Evolutionary conservation across 148 eudicot species (phyloP), one percentile per base, ranked within the genome.

Genomic region (Rhododendron williamsianum): DNA sequence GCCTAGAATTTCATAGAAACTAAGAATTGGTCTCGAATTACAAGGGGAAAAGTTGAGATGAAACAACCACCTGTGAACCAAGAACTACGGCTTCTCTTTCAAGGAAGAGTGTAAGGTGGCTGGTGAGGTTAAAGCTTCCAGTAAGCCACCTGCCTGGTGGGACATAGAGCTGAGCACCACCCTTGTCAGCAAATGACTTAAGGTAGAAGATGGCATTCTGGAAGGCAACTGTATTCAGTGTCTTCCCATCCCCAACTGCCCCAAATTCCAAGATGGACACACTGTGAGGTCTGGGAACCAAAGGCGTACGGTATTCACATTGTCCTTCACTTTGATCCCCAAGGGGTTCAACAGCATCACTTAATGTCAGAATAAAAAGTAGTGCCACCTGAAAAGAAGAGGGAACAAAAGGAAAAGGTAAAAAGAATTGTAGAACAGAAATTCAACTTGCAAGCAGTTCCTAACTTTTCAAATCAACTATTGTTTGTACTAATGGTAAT

Each of bases 141-240:
- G 92, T 93, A 41, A 93, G 93, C 94, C 94, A 93, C 81, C 77
- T 88, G 56, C 94, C 94, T 2, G 90, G 80, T 25, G 94, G 94
- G 43, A 93, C 91, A 45, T 91, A 93, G 56, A 93, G 92, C 78
- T 91, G 94, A 49, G 92, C 94, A 21, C 94, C 94, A 3, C 94
- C 94, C 83, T 91, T 93, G 82, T 93, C 94, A 6, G 90, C 89
- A 76, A 93, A 93, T 13, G 94, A 93, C 84, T 93, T 91, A 78
- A 93, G 91, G 80, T 90, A 93, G 84, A 91, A 93, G 78, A 93
- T 88, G 27, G 93, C 94, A 90, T 93, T 93, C 49, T 91, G 92
- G 71, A 93, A 93, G 19, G 94, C 94, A 49, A 91, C 89, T 1
- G 94, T 93, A 35, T 93, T 93, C 73, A 85, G 36, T n/a, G 94